Conservation (phyloP, 495 filamentous ascomycete genomes). For the Penicillium silybi region DNA sequence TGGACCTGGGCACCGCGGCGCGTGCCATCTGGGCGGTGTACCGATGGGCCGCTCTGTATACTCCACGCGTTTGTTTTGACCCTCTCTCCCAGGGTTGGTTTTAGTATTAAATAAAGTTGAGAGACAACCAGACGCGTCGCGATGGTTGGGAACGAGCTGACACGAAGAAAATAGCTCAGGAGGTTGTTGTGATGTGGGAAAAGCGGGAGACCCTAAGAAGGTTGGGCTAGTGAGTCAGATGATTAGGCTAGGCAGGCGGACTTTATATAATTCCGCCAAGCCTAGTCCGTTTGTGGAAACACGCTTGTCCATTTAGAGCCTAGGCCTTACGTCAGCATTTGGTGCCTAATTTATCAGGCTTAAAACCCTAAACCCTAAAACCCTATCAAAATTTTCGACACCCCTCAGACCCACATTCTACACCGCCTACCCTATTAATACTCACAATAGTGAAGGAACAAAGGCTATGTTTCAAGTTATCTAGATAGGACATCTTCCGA, state of each 20-base stretch:
- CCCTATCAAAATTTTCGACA: too few relatives aligned
- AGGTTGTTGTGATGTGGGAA: background rate
- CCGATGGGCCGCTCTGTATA: background rate
- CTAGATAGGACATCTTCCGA: too few relatives aligned
- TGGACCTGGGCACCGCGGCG: background rate
- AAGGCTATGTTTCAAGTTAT: too few relatives aligned
- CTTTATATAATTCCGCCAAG: constrained; percentile 1
- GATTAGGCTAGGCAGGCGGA: background rate
- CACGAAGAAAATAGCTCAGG: background rate
- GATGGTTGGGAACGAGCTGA: background rate
- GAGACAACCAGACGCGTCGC: background rate
- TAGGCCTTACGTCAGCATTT: too few relatives aligned
- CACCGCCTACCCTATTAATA: background rate
- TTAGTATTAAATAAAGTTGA: background rate
- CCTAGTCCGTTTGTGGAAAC: background rate
- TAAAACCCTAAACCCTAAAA: background rate
- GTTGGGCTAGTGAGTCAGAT: background rate
- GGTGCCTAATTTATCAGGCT: too few relatives aligned
- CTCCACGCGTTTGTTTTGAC: background rate
- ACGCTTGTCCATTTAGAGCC: too few relatives aligned
- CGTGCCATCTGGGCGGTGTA: constrained; percentile 20
- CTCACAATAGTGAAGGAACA: too few relatives aligned
- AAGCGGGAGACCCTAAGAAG: background rate
- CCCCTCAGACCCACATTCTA: too few relatives aligned
- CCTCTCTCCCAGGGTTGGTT: background rate